Evolutionary conservation across 2,329 filamentous ascomycete species (phyloP).

Genomic region (Hymenoscyphus salicellus): DNA sequence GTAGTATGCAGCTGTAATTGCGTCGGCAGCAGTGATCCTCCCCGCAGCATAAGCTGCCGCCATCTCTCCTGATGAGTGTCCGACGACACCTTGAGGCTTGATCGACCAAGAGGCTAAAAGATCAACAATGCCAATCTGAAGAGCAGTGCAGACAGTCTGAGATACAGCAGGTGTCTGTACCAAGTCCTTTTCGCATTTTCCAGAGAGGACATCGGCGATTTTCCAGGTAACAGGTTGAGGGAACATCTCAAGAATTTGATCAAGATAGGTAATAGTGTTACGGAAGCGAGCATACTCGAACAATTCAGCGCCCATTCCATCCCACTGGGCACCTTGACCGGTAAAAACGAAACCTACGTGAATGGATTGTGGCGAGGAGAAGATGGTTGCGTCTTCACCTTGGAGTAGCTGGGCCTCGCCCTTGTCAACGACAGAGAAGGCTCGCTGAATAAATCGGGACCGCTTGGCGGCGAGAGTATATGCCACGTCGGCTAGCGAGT

Average conservation of each 20-base stretch:
- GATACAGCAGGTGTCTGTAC: slow-evolving; percentile 34
- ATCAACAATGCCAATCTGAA: slow-evolving; percentile 15
- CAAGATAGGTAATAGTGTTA: neutral
- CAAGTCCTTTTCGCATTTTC: slow-evolving; percentile 30
- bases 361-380: too few species aligned
- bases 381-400: too few species aligned
- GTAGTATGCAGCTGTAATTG: slow-evolving; percentile 29
- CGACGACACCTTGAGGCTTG: slow-evolving; percentile 33
- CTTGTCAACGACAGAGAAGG: neutral
- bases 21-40: slow-evolving; percentile 25
- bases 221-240: neutral
- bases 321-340: neutral
- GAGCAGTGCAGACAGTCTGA: slow-evolving; percentile 37
- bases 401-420: neutral
- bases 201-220: slow-evolving; percentile 1
- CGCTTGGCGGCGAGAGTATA: slow-evolving; percentile 7
- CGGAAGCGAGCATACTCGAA: neutral
- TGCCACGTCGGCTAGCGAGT: neutral
- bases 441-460: neutral
- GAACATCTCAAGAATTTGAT: neutral
- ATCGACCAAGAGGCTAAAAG: slow-evolving; percentile 29
- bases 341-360: neutral
- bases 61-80: slow-evolving; percentile 42
- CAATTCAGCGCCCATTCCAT: slow-evolving; percentile 4
- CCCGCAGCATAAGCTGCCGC: slow-evolving; percentile 39